Evolutionary conservation across 495 filamentous ascomycete species (phyloP), one percentile per base, ranked within the genome.

Genomic region (Mytilinidion resinicola): DNA sequence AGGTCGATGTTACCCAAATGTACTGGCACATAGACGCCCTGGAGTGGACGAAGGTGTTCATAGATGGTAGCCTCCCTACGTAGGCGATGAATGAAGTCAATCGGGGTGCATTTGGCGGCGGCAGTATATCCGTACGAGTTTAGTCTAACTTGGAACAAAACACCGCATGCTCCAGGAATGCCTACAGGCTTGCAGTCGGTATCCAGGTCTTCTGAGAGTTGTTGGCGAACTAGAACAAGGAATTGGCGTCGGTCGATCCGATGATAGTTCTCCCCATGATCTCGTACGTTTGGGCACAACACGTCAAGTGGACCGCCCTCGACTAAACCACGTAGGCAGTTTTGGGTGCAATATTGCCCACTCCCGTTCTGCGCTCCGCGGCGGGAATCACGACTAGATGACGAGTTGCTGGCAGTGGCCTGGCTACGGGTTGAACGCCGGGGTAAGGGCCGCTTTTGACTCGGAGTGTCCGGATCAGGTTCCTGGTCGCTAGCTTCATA

Each of bases 61-160:
- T 77, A 77, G 10, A 76, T 54, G 14, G 56, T 49, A 56, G 70
- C 66, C 66, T 77, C 73, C 21, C 68, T 55, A 39, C 58, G 43
- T 7, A 67, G 60, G 50, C 54, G 49, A 33, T 53, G 34, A 30
- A 70, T 57, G 58, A 71, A 70, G 39, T 67, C 56, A 7, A 61
- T 39, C 11, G 57, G 59, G 25, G 63, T 66, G 53, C 72, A 73
- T 64, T 81, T 81, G 14, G 73, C 76, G 12, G 76, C 73, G 53
- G 79, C 63, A 34, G 74, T 78, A 53, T 81, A 80, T 48, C 77
- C 74, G 55, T 79, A 63, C 10, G 75, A 72, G 53, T 68, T 70
- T 33, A 78, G 63, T 25, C 72, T 72, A 50, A 77, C 63, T 46
- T 38, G 39, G 50, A 67, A 67, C 15, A 59, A 49, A 25, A 64